Base-by-base conservation (phyloP, 352 stramenopile species). In the Phytophthora parvispora region DNA sequence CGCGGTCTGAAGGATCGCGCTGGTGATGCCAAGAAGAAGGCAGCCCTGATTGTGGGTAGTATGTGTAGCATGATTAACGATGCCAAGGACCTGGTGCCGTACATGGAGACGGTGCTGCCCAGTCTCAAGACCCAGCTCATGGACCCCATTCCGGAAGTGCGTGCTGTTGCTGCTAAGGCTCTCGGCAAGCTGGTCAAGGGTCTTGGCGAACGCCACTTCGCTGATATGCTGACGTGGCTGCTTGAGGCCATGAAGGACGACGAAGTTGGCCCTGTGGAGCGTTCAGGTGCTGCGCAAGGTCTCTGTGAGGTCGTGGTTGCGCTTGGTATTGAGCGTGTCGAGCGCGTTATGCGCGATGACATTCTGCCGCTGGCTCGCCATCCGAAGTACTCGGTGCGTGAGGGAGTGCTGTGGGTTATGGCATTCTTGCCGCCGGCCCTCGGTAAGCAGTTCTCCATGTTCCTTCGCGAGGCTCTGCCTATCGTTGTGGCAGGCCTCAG, bases 61-160 rank as follows among this genome's bases (percentile, higher is more conserved):
- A 99, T 99, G 81, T 99, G 96, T 70, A 97, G 94, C 6, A 99
- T 99, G 97, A 98, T 99, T 48, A 98, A 98, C 73, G 97, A 99
- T 77, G 79, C 97, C 24, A 97, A 98, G 81, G 97, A 99, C 75
- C 89, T 99, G 40, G 82, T 99, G 31, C 98, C 98, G 28, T 99
- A 99, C 78, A 90, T 99, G 43, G 87, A 98, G 32, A 98, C 93
- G 31, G 90, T 99, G 58, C 69, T 99, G 54, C 96, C 97, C 7
- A 98, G 98, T 69, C 86, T 99, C 22, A 99, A 99, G 75, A 89
- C 69, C 4, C 86, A 94, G 64, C 79, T 97, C 18, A 83, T 98
- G 69, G 97, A 99, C 67, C 95, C 95, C 2, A 98, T 99, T 62
- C 97, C 96, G 2, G 95, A 98, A 59, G 97, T 99, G 10, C 92